Evolutionary conservation across 2,329 filamentous ascomycete genomes (phyloP).

Genomic region (Coleophoma cylindrospora): DNA sequence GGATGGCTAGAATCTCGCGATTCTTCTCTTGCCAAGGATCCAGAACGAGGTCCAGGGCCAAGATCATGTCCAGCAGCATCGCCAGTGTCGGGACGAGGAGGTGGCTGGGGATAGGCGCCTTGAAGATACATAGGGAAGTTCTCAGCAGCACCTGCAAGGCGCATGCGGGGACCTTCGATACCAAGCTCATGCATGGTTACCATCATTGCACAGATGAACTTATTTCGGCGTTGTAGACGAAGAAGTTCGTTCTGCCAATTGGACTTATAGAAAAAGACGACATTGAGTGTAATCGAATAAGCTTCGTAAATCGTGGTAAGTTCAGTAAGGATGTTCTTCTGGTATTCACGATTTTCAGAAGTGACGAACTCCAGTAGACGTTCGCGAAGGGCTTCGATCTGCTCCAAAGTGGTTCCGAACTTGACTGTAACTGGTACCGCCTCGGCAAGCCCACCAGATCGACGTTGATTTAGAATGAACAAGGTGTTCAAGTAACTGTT

Average conservation of each 20-base stretch:
- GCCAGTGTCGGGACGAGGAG: constrained; percentile 2
- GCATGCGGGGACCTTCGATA: constrained; percentile 28
- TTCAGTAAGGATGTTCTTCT: constrained; percentile 81
- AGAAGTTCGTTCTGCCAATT: constrained; percentile 95
- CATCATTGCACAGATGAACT: constrained; percentile 91
- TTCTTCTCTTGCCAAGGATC: constrained; percentile 31
- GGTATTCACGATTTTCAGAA: constrained; percentile 84
- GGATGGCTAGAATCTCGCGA: constrained; percentile 19
- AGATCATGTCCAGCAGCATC: constrained; percentile 6
- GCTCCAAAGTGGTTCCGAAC: constrained; percentile 77
- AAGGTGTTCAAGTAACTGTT: constrained; percentile 91
- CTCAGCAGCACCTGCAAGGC: constrained; percentile 21
- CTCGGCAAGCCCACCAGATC: constrained; percentile 83
- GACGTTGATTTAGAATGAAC: constrained; percentile 92
- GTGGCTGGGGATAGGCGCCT: constrained; percentile 18
- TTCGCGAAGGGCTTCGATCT: constrained; percentile 77
- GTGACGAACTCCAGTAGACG: constrained; percentile 79
- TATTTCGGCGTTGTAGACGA: constrained; percentile 85
- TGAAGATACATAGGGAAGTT: constrained; percentile 23
- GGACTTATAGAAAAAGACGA: constrained; percentile 96
- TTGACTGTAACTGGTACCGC: constrained; percentile 79
- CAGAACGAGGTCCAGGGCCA: constrained; percentile 23
- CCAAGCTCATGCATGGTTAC: constrained; percentile 55
- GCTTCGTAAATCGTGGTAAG: constrained; percentile 75
- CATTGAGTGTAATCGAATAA: constrained; percentile 80